Base-by-base conservation (phyloP, 1,139 yeast genomes). In the Geotrichum carabidarum region DNA sequence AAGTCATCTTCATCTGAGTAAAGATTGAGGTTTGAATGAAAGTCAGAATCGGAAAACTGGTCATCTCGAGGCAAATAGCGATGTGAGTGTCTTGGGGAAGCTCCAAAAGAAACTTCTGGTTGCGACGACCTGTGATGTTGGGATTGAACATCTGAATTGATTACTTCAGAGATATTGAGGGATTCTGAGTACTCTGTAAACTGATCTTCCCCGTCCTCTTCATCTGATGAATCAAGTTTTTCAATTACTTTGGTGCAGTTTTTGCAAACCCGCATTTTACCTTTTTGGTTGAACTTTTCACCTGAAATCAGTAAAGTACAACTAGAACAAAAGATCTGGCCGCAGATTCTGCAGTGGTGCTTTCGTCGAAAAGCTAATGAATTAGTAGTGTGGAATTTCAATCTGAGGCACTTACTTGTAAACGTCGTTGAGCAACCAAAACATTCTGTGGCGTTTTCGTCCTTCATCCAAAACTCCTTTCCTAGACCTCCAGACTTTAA, bases 331-430 rank as follows among this genome's bases (percentile, higher is more conserved):
- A 90, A 93, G 44, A 93, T 93, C 68, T 91, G 97, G 1, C 98
- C 98, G 71, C 99, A 93, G 51, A 91, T 83, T 50, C 99, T 75
- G 66, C 99, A 93, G 69, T 93, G 99, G 68, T 93, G 99, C 62
- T 88, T 87, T 61, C 99, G 76, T 65, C 97, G 74, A 70, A 91
- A 93, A 0, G 85, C 67, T 60, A 44, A 17, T 48, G 34, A 14
- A 44, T 18, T 18, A 49, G 42, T 54, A 48, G 54, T 52, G 34
- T 27, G 35, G 12, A 44, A 8, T 4, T 37, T 30, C 40, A 40
- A 30, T 17, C 12, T 31, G 37, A 14, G 32, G 2, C n/a, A 57
- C 65, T 44, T 57, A 62, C 65, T 77, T 7, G 87, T 81, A 65
- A 88, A 88, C 0, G 82, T 79, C 55, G 81, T 78, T 51, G 85